Evolutionary conservation across 208 protist species (phyloP), one percentile per base, ranked within the genome.

Genomic region (Endotrypanum monterogeii): DNA sequence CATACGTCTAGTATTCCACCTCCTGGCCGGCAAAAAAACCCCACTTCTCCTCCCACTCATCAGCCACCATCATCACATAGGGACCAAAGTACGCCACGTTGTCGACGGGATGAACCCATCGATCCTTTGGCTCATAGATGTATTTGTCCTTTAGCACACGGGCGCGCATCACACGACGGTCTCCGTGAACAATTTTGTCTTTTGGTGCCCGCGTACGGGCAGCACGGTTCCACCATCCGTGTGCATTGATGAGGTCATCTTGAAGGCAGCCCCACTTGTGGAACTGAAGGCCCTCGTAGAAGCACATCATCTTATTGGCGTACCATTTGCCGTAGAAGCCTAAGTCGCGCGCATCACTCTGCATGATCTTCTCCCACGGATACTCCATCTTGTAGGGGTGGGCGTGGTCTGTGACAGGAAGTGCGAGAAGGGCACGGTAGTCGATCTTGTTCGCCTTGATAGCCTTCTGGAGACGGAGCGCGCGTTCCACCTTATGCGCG

Each of bases 311-410:
- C 83, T 97, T 95, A 75, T 68, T 92, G 37, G 89, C 86, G 78
- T 96, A 96, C 90, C 92, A 96, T 79, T 94, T 94, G 54, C 92
- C 92, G 80, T 94, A 96, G 55, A 80, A 60, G 74, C 89, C 83
- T 80, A 96, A 83, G 78, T 94, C 86, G 63, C 91, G 85, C 44
- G 80, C 55, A 80, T 97, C 91, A 62, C 83, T 89, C 71, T 91
- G 85, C 74, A 96, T 93, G 54, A 95, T 84, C 80, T 94, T 94
- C 87, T 97, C 91, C 93, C 93, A 97, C 61, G 93, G 90, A 67
- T 96, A 94, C 82, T 97, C 91, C 89, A 96, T 91, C 80, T 96
- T 94, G 89, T 97, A 97, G n/a, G 93, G 93, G 72, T 97, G 93
- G 39, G 93, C 93, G 79, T 93, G 89, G 79, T 97, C 93, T 5